Conservation (phyloP, 768 basidiomycete genomes). For the Hemileccinum rubropunctum region DNA sequence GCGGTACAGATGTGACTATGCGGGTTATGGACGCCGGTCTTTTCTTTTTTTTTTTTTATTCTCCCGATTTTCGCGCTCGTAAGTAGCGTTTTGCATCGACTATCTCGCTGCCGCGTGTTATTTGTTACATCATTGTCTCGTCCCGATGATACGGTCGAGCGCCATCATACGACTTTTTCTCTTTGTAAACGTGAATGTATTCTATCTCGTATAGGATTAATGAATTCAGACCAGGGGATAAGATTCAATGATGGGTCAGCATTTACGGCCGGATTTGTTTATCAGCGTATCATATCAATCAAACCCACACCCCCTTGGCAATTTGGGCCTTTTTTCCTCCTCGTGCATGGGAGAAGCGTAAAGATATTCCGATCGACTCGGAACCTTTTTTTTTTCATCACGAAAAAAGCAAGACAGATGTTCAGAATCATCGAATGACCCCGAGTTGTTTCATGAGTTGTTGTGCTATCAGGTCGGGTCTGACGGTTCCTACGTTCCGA, state of each 20-base stretch:
- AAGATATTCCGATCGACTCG: slow-evolving; percentile 10
- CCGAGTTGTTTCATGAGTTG: too few species aligned
- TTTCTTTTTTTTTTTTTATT: slow-evolving; percentile 5
- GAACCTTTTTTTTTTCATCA: slow-evolving; percentile 14
- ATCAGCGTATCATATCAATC: not conserved
- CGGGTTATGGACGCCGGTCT: slow-evolving; percentile 6
- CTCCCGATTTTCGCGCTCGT: not conserved
- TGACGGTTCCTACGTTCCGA: too few species aligned
- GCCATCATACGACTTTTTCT: too few species aligned
- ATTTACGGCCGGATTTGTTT: slow-evolving; percentile 7
- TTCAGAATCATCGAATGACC: too few species aligned
- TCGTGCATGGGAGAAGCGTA: slow-evolving; percentile 8
- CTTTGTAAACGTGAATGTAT: slow-evolving; percentile 6
- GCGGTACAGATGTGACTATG: slow-evolving; percentile 12
- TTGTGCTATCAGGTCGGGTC: too few species aligned
- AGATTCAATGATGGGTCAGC: too few species aligned
- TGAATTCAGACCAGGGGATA: not conserved
- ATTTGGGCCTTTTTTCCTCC: not conserved
- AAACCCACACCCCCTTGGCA: not conserved
- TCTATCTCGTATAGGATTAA: slow-evolving; percentile 5
- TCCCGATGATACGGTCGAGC: not conserved
- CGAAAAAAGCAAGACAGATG: too few species aligned
- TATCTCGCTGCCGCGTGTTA: slow-evolving; percentile 14
- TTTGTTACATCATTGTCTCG: not conserved
- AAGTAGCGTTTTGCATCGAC: not conserved